phyloP scores from a whole-genome alignment of 1,284 basidiomycete genomes.

The Ceratobasidium papillatum region DNA sequence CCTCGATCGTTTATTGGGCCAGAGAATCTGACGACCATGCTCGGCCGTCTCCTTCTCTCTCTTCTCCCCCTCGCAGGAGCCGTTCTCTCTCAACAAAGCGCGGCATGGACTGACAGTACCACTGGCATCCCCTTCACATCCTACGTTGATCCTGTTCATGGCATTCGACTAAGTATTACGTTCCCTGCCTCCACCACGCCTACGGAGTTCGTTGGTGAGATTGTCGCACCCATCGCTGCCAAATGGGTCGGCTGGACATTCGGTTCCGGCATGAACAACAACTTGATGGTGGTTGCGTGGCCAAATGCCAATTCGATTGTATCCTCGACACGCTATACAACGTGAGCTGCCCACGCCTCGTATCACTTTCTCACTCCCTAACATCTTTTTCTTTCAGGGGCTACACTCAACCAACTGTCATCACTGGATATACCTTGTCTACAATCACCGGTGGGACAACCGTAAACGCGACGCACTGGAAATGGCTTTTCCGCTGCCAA shows the following conservation, averaged over 20 bases:
- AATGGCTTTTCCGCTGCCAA: conserved; percentile 66
- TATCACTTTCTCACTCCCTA: conserved; percentile 31
- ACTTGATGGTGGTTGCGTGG: conserved; percentile 61
- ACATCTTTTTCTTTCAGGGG: conserved; percentile 49
- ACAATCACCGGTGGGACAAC: conserved; percentile 53
- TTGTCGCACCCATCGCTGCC: conserved; percentile 63
- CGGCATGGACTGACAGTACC: conserved; percentile 32
- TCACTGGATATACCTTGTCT: conserved; percentile 59
- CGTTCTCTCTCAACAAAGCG: conserved; percentile 30
- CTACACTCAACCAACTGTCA: conserved; percentile 58
- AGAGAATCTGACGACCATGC: conserved; percentile 24
- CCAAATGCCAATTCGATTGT: conserved; percentile 63
- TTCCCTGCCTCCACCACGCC: conserved; percentile 38
- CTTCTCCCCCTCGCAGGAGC: conserved; percentile 38
- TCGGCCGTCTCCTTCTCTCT: conserved; percentile 35
- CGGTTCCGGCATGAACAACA: conserved; percentile 63
- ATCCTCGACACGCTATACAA: conserved; percentile 61
- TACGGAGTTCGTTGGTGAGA: conserved; percentile 67
- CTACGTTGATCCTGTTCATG: conserved; percentile 35
- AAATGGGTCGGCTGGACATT: conserved; percentile 65
- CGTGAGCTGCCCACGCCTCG: conserved; percentile 54
- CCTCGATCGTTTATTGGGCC: background rate
- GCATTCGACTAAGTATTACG: conserved; percentile 34
- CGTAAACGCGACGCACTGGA: conserved; percentile 65
- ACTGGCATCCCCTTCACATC: conserved; percentile 36